Conservation (phyloP, 2,329 filamentous ascomycete species). For the Penicillium vulpinum region DNA sequence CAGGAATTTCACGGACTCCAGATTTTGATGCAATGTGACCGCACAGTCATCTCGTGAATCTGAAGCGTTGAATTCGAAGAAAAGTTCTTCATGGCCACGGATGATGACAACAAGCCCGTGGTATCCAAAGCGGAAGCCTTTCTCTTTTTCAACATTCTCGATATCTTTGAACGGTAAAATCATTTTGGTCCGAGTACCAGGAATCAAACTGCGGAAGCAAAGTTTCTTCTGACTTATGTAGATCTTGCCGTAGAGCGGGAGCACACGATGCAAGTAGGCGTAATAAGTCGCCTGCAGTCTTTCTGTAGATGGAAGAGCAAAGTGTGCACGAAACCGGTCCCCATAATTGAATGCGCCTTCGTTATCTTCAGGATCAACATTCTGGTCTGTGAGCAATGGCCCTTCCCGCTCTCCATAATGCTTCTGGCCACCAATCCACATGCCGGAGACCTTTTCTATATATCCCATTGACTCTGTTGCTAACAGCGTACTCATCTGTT, state of each 20-base stretch:
- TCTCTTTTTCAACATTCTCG: conserved; percentile 91
- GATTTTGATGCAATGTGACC: conserved; percentile 72
- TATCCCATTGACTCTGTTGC: conserved; percentile 95
- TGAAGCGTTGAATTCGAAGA: conserved; percentile 83
- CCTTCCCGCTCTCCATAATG: conserved; percentile 79
- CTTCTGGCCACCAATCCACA: conserved; percentile 88
- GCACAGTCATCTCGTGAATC: conserved; percentile 86
- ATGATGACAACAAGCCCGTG: conserved; percentile 91
- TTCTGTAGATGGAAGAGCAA: conserved; percentile 81
- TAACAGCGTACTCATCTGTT: conserved; percentile 76
- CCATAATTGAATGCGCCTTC: conserved; percentile 56
- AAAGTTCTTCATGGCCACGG: conserved; percentile 88
- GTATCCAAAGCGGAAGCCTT: conserved; percentile 89
- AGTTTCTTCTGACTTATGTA: conserved; percentile 87
- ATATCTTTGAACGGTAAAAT: conserved; percentile 89
- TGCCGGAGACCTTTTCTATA: conserved; percentile 92
- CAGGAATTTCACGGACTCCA: conserved; percentile 72
- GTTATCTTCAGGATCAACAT: conserved; percentile 57
- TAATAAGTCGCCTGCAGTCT: conserved; percentile 87
- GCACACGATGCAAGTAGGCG: conserved; percentile 82
- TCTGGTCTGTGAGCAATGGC: conserved; percentile 65
- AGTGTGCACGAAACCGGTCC: conserved; percentile 80
- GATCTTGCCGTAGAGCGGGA: conserved; percentile 93
- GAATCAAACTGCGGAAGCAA: conserved; percentile 89
- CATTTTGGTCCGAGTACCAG: conserved; percentile 86